A percentile compares a stretch with the other conserved stretches of the same genome.
Evolutionary conservation across 2,329 filamentous ascomycete genomes (phyloP).

Genomic region (Cordyceps fumosorosea): DNA sequence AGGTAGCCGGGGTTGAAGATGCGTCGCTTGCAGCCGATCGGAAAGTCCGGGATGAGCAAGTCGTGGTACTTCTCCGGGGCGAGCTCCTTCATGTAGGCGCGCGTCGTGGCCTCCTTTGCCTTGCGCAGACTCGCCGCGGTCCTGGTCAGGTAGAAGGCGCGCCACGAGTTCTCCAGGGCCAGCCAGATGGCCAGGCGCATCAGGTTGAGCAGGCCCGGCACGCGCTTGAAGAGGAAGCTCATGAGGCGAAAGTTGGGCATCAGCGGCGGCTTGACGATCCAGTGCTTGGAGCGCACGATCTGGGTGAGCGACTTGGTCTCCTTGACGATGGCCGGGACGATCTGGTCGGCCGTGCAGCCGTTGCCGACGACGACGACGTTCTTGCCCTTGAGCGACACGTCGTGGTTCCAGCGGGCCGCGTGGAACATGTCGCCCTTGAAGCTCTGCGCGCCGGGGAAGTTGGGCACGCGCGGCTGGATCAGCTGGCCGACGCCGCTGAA

Average conservation of each 20-base stretch:
- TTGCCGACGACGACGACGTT: conserved; percentile 48
- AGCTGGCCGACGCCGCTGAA: conserved; percentile 31
- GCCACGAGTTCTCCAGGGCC: conserved; percentile 26
- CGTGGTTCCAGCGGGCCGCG: conserved; percentile 47
- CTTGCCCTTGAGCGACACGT: conserved; percentile 40
- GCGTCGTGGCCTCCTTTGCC: conserved; percentile 30
- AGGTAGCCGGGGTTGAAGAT: conserved; percentile 54
- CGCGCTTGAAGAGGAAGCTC: conserved; percentile 31
- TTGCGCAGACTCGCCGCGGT: conserved; percentile 28
- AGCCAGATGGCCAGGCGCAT: conserved; percentile 37
- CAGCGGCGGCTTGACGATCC: conserved; percentile 31
- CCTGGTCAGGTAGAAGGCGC: conserved; percentile 34
- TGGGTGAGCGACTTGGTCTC: conserved; percentile 32
- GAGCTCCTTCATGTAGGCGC: conserved; percentile 34
- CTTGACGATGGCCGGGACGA: conserved; percentile 39
- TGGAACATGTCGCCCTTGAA: conserved; percentile 50
- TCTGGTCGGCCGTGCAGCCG: conserved; percentile 48
- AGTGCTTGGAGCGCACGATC: conserved; percentile 36
- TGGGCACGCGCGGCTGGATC: conserved; percentile 26
- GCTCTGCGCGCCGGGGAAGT: conserved; percentile 41
- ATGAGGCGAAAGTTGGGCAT: conserved; percentile 14
- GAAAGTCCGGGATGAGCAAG: conserved; percentile 55
- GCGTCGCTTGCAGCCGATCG: conserved; percentile 57
- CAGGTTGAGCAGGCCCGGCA: conserved; percentile 40
- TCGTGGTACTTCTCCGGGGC: conserved; percentile 56